phyloP scores from a whole-genome alignment of 1,139 yeast genomes.

The Trichomonascaceae sp. region DNA sequence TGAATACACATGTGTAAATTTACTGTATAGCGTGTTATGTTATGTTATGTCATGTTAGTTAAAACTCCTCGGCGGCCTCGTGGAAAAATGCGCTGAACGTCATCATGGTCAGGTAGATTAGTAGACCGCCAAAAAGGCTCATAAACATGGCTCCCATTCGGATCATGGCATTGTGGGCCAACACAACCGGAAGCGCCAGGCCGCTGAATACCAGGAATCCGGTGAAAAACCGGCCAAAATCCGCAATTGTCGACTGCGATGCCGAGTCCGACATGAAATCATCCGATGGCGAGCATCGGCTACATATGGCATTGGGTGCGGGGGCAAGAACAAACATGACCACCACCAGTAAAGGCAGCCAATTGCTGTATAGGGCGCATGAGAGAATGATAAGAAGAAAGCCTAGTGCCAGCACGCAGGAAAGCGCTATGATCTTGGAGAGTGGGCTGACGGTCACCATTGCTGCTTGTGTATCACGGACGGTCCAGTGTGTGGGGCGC shows the following conservation, averaged over 20 bases:
- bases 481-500: too few species aligned
- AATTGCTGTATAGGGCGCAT: conserved; percentile 59
- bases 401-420: conserved; percentile 64
- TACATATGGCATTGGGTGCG: conserved; percentile 47
- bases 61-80: conserved; percentile 38
- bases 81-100: conserved; percentile 63
- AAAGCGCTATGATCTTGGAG: conserved; percentile 59
- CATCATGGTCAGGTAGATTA: conserved; percentile 62
- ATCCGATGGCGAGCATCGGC: conserved; percentile 28
- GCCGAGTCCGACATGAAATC: conserved; percentile 37
- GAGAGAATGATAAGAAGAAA: conserved; percentile 68
- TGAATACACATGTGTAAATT: too few species aligned
- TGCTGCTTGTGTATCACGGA: too few species aligned
- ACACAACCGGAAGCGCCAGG: conserved; percentile 49
- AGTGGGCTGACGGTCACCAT: conserved; percentile 38
- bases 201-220: conserved; percentile 59
- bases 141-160: conserved; percentile 45
- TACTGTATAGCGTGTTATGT: background rate
- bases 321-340: conserved; percentile 47
- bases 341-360: conserved; percentile 57
- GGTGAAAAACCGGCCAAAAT: conserved; percentile 54
- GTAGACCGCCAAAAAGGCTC: conserved; percentile 55
- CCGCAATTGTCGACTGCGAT: conserved; percentile 31
- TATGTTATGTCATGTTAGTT: conserved; percentile 3
- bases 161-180: conserved; percentile 52